These are phyloP conservation scores for Monascus purpureus DNA, from an alignment of 495 filamentous ascomycete genomes.

Conservation along the genomic window DNA sequence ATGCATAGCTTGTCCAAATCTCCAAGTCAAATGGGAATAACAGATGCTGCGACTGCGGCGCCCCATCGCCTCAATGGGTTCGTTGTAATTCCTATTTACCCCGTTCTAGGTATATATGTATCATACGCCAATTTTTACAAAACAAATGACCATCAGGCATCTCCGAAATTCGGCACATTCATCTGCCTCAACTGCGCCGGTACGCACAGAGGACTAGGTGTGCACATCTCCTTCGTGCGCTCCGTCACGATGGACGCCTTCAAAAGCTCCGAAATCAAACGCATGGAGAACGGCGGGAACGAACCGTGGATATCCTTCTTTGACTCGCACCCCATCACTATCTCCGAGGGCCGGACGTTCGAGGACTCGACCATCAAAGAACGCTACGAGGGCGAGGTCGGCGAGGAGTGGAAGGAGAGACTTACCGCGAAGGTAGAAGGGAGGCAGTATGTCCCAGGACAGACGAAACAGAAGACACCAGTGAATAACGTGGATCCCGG, in stretches of 20 bases:
- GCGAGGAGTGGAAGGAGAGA: conserved; percentile 93
- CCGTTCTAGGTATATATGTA: too few relatives aligned
- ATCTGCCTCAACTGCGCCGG: conserved; percentile 95
- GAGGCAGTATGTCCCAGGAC: conserved; percentile 59
- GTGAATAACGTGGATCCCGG: conserved; percentile 12
- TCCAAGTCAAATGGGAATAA: conserved; percentile 81
- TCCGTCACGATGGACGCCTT: conserved; percentile 97
- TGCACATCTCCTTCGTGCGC: conserved; percentile 96
- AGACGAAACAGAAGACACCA: conserved; percentile 32
- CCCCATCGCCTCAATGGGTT: conserved; percentile 90
- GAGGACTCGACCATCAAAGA: conserved; percentile 67
- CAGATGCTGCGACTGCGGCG: conserved; percentile 82
- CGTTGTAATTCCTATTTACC: conserved; percentile 3
- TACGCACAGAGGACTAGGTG: conserved; percentile 84
- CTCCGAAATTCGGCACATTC: conserved; percentile 72
- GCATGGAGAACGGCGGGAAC: conserved; percentile 82
- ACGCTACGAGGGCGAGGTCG: conserved; percentile 70
- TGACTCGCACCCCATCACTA: conserved; percentile 52
- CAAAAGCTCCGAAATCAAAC: conserved; percentile 70
- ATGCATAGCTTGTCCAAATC: conserved; percentile 66
- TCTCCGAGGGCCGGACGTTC: conserved; percentile 44
- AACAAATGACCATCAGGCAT: conserved; percentile 37
- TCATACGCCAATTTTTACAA: too few relatives aligned
- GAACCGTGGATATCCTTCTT: conserved; percentile 75
- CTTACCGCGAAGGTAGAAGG: conserved; percentile 75